These are phyloP conservation scores for Colletotrichum eremochloae DNA, from an alignment of 2,329 filamentous ascomycete genomes.

Conservation along the genomic window DNA sequence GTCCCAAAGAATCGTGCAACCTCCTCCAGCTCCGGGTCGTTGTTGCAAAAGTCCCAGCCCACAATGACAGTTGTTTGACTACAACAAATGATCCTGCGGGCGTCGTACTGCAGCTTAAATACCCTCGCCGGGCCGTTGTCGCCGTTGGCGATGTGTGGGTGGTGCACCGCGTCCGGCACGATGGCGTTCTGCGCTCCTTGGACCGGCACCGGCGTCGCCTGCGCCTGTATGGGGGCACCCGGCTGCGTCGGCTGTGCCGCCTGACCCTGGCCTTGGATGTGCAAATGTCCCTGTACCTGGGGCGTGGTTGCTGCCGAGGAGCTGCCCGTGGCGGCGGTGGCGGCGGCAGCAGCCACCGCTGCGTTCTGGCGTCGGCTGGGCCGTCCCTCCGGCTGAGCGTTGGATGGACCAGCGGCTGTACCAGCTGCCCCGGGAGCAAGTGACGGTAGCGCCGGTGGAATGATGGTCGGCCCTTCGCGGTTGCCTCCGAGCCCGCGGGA, in stretches of 20 bases:
- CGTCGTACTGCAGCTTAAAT: slow-evolving; percentile 98
- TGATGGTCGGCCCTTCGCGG: slow-evolving; percentile 6
- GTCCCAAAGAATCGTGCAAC: slow-evolving; percentile 82
- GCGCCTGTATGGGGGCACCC: slow-evolving; percentile 39
- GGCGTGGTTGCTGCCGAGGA: background rate
- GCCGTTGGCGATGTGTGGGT: slow-evolving; percentile 60
- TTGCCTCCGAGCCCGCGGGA: slow-evolving; percentile 34
- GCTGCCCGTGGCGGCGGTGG: background rate
- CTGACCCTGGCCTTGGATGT: slow-evolving; percentile 31
- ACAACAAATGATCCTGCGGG: slow-evolving; percentile 92
- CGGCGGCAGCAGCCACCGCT: background rate
- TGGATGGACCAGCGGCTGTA: background rate
- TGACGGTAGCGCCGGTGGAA: slow-evolving; percentile 2
- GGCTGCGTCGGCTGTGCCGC: slow-evolving; percentile 24
- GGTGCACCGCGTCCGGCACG: slow-evolving; percentile 49
- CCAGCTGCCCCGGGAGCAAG: background rate
- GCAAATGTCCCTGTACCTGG: slow-evolving; percentile 34
- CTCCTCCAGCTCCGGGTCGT: slow-evolving; percentile 83
- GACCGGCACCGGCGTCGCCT: slow-evolving; percentile 35
- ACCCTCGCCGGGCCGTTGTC: slow-evolving; percentile 73
- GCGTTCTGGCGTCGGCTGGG: background rate
- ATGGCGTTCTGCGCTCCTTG: slow-evolving; percentile 32
- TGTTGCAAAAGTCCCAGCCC: slow-evolving; percentile 97
- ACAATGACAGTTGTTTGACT: slow-evolving; percentile 93
- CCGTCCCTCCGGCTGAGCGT: background rate